Evolutionary conservation across 2,329 filamentous ascomycete genomes (phyloP).

Genomic region (Plectosphaerella cucumerina): DNA sequence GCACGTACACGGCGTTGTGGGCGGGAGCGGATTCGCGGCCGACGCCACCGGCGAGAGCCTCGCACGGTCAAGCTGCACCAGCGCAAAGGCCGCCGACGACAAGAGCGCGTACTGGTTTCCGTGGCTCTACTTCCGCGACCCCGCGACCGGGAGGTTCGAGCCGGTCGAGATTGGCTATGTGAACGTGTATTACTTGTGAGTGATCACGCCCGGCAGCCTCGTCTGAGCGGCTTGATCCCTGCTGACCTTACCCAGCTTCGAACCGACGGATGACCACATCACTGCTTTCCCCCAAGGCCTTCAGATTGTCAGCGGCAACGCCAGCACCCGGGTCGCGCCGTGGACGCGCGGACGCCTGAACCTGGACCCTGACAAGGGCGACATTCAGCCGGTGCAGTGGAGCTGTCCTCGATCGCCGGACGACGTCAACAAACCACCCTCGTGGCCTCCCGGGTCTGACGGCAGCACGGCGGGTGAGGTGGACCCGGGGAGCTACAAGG

Average conservation of each 20-base stretch:
- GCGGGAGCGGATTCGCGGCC: constrained; percentile 63
- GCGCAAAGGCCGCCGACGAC: constrained; percentile 63
- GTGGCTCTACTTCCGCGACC: constrained; percentile 62
- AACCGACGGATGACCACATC: constrained; percentile 60
- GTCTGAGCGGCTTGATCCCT: too few species aligned
- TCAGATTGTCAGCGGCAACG: constrained; percentile 66
- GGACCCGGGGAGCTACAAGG: constrained; percentile 48
- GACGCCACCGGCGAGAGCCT: constrained; percentile 58
- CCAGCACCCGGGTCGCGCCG: constrained; percentile 52
- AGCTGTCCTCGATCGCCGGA: constrained; percentile 57
- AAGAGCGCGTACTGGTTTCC: constrained; percentile 77
- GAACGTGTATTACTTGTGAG: constrained; percentile 72
- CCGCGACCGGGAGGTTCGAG: constrained; percentile 58
- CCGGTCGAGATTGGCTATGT: constrained; percentile 68
- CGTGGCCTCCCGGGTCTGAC: constrained; percentile 52
- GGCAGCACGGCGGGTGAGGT: constrained; percentile 51
- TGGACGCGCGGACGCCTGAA: constrained; percentile 43
- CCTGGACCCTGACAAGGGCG: constrained; percentile 46
- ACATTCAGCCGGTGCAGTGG: constrained; percentile 51
- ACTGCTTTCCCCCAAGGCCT: constrained; percentile 67
- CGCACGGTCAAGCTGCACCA: constrained; percentile 61
- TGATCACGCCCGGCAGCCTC: not conserved
- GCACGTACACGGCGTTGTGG: constrained; percentile 69
- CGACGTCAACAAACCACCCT: constrained; percentile 38
- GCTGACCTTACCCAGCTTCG: constrained; percentile 39